Conservation (phyloP, 441 rosid genomes). For the Biscutella laevigata region DNA sequence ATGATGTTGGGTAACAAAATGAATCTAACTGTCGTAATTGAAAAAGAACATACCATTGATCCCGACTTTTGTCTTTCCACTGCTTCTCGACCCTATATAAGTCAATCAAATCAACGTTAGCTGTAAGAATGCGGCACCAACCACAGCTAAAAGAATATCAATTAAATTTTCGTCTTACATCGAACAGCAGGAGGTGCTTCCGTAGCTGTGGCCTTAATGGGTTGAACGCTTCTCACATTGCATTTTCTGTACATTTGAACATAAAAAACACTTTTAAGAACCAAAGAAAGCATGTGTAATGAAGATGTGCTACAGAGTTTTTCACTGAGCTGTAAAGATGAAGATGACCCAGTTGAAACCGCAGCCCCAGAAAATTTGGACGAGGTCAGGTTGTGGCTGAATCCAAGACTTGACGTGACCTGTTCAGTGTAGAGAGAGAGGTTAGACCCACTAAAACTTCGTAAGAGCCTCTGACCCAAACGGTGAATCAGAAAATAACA, state of each 20-base stretch:
- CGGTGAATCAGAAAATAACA: too few species aligned
- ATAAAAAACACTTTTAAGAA: neutral
- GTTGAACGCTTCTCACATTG: constrained; percentile 35
- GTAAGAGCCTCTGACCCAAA: too few species aligned
- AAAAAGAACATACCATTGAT: constrained; percentile 57
- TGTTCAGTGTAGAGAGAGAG: constrained; percentile 19
- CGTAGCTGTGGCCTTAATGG: constrained; percentile 69
- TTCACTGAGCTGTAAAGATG: constrained; percentile 52
- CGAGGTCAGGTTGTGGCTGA: constrained; percentile 26
- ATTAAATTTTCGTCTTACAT: constrained; percentile 31
- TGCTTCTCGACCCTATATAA: constrained; percentile 38
- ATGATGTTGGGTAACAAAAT: neutral
- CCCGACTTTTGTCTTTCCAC: constrained; percentile 66
- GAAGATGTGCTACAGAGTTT: neutral
- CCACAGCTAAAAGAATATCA: neutral
- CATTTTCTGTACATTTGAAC: constrained; percentile 32
- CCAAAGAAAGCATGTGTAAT: neutral
- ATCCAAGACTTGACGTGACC: constrained; percentile 39
- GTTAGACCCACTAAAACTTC: neutral
- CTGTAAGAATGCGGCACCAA: constrained; percentile 1
- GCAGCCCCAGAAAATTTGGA: constrained; percentile 40
- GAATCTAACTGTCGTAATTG: neutral
- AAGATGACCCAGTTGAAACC: constrained; percentile 28
- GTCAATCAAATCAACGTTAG: constrained; percentile 10
- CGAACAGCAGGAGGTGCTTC: constrained; percentile 53